These are phyloP conservation scores for Sugiyamaella neomexicana DNA, from an alignment of 1,139 yeast species.

Conservation along the genomic window DNA sequence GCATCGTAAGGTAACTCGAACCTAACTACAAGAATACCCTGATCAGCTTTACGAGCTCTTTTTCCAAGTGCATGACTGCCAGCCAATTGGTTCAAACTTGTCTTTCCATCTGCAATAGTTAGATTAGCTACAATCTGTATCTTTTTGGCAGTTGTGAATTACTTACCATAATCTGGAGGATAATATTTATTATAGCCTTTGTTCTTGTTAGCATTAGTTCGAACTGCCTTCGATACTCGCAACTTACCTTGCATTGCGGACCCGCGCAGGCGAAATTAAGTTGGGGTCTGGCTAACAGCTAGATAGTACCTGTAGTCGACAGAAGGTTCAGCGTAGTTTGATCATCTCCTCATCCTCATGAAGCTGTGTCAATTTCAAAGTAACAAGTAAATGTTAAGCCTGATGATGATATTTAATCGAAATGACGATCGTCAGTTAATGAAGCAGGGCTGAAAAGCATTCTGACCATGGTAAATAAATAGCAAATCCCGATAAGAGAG, in stretches of 20 bases:
- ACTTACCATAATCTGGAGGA: conserved; percentile 41
- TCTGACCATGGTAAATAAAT: too few species aligned
- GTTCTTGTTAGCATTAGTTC: conserved; percentile 17
- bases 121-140: neutral
- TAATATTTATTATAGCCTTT: conserved; percentile 40
- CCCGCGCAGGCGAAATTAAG: neutral
- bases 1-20: conserved; percentile 40
- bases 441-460: too few species aligned
- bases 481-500: too few species aligned
- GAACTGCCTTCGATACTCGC: neutral
- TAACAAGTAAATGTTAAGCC: too few species aligned
- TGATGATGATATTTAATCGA: too few species aligned
- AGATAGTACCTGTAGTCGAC: too few species aligned
- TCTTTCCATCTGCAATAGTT: conserved; percentile 32
- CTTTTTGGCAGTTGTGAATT: neutral
- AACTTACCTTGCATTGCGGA: conserved; percentile 8
- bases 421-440: too few species aligned
- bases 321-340: too few species aligned
- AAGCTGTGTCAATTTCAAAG: too few species aligned
- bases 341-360: too few species aligned
- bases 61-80: conserved; percentile 36
- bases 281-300: too few species aligned
- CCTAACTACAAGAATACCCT: conserved; percentile 36
- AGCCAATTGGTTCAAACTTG: conserved; percentile 35
- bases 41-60: conserved; percentile 33